Conservation (phyloP, 78 protist species). For the slime mould (Dictyostelium discoideum) region DNA sequence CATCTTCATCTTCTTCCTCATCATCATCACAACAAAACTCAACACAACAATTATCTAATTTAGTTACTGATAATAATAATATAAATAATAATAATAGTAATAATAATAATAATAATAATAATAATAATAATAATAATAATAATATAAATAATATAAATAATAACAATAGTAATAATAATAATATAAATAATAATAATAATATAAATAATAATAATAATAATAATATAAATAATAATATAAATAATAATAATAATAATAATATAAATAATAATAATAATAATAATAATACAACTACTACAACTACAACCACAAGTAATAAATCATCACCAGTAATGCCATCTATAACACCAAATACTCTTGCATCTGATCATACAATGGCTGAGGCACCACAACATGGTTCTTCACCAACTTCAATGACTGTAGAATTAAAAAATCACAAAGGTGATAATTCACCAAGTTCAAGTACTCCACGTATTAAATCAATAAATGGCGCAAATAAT, state of each 20-base stretch:
- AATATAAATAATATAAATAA: too few species aligned
- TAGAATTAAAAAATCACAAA: background rate
- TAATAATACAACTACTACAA: background rate
- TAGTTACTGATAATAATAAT: background rate
- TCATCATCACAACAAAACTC: background rate
- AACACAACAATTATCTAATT: background rate
- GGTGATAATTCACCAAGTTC: constrained; percentile 2
- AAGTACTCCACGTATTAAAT: background rate
- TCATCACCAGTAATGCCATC: constrained; percentile 18
- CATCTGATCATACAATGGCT: background rate
- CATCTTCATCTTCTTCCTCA: background rate
- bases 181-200: too few species aligned
- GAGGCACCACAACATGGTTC: background rate
- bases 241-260: too few species aligned
- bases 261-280: background rate
- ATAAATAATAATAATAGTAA: background rate
- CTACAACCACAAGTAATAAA: background rate
- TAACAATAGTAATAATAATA: too few species aligned
- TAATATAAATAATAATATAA: too few species aligned
- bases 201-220: too few species aligned
- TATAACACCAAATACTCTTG: background rate
- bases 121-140: too few species aligned
- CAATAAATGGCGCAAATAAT: background rate
- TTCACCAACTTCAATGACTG: constrained; percentile 1
- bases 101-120: background rate